Evolutionary conservation across 176 grass and related monocot species (phyloP).

Genomic region (Musa itinerans): DNA sequence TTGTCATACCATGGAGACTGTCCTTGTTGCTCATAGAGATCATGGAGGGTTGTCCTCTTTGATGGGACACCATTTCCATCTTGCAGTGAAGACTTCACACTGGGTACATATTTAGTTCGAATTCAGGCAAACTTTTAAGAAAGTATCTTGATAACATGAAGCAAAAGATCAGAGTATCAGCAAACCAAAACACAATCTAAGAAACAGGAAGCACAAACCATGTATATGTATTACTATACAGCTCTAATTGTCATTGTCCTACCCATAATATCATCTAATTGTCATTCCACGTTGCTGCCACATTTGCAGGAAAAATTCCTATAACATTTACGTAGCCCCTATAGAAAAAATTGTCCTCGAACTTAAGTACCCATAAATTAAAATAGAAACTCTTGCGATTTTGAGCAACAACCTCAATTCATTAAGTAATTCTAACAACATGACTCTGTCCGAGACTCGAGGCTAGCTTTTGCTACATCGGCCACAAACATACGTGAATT

Average conservation of each 20-base stretch:
- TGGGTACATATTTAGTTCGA: neutral
- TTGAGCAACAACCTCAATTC: no score
- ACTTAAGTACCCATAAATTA: no score
- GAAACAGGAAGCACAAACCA: neutral
- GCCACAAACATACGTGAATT: no score
- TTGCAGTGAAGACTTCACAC: slow-evolving; percentile 42
- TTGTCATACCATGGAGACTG: slow-evolving; percentile 99
- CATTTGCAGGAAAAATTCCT: no score
- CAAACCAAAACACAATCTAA: neutral
- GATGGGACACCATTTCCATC: slow-evolving; percentile 58
- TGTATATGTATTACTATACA: neutral
- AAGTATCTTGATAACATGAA: neutral
- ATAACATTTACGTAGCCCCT: no score
- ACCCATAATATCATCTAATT: no score
- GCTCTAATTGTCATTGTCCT: neutral
- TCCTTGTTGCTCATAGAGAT: slow-evolving; percentile 80
- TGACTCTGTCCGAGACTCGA: no score
- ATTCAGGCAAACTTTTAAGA: neutral
- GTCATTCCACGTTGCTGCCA: no score
- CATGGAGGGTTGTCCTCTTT: slow-evolving; percentile 66
- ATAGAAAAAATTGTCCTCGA: no score
- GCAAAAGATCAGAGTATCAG: neutral
- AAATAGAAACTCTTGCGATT: no score
- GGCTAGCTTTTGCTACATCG: no score
- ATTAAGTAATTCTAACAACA: no score